A percentile compares a stretch with the other conserved stretches of the same genome.
Conservation (phyloP, 495 filamentous ascomycete species). For the Lichina pygmaea region DNA sequence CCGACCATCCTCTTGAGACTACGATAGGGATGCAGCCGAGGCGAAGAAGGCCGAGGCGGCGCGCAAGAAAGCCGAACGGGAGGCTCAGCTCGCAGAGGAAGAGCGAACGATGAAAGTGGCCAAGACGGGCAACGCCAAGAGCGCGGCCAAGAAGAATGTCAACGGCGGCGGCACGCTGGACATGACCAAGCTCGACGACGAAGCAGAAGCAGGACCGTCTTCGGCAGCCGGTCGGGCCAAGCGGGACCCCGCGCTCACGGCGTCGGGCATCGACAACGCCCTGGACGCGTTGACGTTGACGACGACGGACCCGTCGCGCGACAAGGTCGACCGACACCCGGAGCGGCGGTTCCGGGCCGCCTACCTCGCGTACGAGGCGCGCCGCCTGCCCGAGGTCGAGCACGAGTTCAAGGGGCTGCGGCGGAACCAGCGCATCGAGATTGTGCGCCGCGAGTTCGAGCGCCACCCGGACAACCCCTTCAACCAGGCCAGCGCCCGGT, state of each 20-base stretch:
- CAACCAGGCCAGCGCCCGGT: constrained; percentile 46
- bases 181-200: constrained; percentile 33
- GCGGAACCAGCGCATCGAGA: constrained; percentile 51
- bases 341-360: constrained; percentile 71
- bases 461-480: constrained; percentile 84
- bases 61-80: constrained; percentile 68
- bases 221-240: constrained; percentile 14
- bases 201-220: constrained; percentile 12
- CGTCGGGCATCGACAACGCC: constrained; percentile 72
- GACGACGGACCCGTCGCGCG: constrained; percentile 13
- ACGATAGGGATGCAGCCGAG: constrained; percentile 47
- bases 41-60: constrained; percentile 67
- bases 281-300: constrained; percentile 59
- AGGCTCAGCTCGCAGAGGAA: constrained; percentile 60
- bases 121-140: constrained; percentile 27
- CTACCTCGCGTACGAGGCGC: constrained; percentile 61
- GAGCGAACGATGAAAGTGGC: constrained; percentile 33
- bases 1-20: neutral
- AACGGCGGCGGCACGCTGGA: constrained; percentile 26
- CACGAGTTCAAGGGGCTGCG: constrained; percentile 52
- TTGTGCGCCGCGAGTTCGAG: constrained; percentile 69
- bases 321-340: constrained; percentile 64
- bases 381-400: constrained; percentile 64
- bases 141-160: constrained; percentile 34
- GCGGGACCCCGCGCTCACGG: constrained; percentile 29